Evolutionary conservation across 352 stramenopile genomes (phyloP), one percentile per base, ranked within the genome.

Genomic region (Phytophthora cajani): DNA sequence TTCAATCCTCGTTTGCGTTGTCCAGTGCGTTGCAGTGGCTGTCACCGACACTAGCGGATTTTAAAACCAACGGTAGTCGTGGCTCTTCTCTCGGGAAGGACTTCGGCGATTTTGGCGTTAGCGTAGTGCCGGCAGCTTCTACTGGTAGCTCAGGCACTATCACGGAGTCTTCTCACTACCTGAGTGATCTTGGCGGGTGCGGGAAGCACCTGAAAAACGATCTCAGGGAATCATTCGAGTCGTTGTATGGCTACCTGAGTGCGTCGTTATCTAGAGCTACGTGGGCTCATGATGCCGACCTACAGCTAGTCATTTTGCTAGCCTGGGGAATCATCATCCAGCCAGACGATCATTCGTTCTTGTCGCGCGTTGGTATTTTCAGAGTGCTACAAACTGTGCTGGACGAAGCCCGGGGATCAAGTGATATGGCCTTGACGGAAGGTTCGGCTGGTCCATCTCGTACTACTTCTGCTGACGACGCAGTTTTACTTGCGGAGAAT

Each of bases 281-380:
- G 21, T 95, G 88, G 89, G 89, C 81, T 23, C 85, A 87, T 44
- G 87, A 96, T 51, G 67, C 71, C 5, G 91, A 96, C 55, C 67
- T 96, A 25, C 90, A 97, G 69, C 65, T 97, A 16, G 85, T 91
- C 38, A 82, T 94, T 55, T 69, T 97, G 40, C 67, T 95, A 64
- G 81, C 86, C 16, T 97, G 91, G 91, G 89, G 89, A 7, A 91
- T 96, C 27, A 84, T 94, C n/a, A 95, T 97, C 46, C 79, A 86
- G 42, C 88, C 88, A 12, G 89, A 97, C 50, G 91, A 97, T 60
- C 91, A 97, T 67, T 87, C 90, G 2, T 97, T 97, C 58, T 78
- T 97, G 21, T 97, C 91, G 23, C 87, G 91, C 44, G 87, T 97
- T 40, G 88, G 90, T 1, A 91, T 97, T 69, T 97, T 97, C 66